phyloP scores from a whole-genome alignment of 1,284 basidiomycete genomes.

The Heliocybe sulcata region DNA sequence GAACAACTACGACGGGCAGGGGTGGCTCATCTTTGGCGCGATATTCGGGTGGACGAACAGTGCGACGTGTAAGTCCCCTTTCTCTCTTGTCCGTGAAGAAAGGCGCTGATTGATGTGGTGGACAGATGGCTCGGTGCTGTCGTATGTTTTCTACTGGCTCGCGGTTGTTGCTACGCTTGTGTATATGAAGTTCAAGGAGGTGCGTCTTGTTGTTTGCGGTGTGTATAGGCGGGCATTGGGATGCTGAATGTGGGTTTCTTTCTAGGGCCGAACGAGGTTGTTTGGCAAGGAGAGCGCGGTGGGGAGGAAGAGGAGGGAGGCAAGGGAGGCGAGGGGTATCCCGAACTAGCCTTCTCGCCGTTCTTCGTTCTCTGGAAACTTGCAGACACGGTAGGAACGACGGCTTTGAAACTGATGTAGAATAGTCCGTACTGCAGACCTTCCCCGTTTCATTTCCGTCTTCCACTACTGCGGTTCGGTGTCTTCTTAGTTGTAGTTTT shows the following conservation, averaged over 20 bases:
- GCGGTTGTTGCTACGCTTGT: conserved; percentile 56
- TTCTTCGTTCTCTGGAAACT: no score
- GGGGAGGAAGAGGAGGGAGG: no score
- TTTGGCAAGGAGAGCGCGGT: background rate
- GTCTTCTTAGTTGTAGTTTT: no score
- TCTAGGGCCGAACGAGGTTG: background rate
- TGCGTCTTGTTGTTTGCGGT: background rate
- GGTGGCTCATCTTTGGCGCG: conserved; percentile 71
- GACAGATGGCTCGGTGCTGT: conserved; percentile 58
- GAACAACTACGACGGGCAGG: conserved; percentile 41
- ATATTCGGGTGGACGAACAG: conserved; percentile 75
- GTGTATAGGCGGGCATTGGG: background rate
- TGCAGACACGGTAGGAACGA: no score
- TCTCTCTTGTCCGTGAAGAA: background rate
- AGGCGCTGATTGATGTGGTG: conserved; percentile 14
- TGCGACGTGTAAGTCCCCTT: conserved; percentile 29
- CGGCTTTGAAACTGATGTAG: no score
- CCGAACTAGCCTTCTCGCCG: no score
- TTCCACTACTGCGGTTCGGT: no score
- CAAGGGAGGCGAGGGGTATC: no score
- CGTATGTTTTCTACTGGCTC: conserved; percentile 80
- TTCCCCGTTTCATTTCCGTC: no score
- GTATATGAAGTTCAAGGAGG: conserved; percentile 58
- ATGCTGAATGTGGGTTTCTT: background rate
- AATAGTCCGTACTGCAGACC: no score